Evolutionary conservation across 176 grass and related monocot genomes (phyloP).

Genomic region (Zea luxurians): DNA sequence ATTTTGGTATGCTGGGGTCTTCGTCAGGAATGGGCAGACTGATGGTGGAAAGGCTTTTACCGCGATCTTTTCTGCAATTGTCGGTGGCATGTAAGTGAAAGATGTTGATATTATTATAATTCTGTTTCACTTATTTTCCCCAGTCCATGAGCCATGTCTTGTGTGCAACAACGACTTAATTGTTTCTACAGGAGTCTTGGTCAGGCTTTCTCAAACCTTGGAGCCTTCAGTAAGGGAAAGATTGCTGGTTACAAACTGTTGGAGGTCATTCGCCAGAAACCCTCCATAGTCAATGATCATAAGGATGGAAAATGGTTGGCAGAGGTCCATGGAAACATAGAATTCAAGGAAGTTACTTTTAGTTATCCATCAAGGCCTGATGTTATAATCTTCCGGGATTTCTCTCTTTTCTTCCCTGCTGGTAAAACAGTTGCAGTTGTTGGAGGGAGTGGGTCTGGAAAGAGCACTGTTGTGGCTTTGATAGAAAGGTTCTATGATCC

Average conservation of each 20-base stretch:
- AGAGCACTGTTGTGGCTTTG: constrained; percentile 92
- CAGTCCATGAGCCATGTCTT: neutral
- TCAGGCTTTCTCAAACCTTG: constrained; percentile 94
- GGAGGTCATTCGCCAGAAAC: constrained; percentile 90
- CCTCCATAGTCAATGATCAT: constrained; percentile 76
- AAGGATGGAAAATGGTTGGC: constrained; percentile 85
- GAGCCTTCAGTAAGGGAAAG: constrained; percentile 98
- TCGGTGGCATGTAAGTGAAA: constrained; percentile 79
- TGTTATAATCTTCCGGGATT: constrained; percentile 92
- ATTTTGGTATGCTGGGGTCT: constrained; percentile 97
- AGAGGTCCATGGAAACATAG: constrained; percentile 96
- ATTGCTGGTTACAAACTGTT: constrained; percentile 92
- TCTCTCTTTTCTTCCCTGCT: constrained; percentile 95
- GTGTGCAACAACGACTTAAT: neutral
- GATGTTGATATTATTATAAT: constrained; percentile 15
- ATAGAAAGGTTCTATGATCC: constrained; percentile 99
- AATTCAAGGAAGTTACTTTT: constrained; percentile 98
- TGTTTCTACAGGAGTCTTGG: constrained; percentile 78
- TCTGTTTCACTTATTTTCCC: neutral
- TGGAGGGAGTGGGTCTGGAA: constrained; percentile 97
- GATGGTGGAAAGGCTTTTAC: constrained; percentile 98
- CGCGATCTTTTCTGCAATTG: constrained; percentile 92
- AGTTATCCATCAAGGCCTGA: constrained; percentile 96
- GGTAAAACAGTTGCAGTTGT: constrained; percentile 92
- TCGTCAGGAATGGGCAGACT: constrained; percentile 86